These are phyloP conservation scores for Ophiostoma novo-ulmi DNA, from an alignment of 2,329 filamentous ascomycete genomes.

Conservation along the genomic window DNA sequence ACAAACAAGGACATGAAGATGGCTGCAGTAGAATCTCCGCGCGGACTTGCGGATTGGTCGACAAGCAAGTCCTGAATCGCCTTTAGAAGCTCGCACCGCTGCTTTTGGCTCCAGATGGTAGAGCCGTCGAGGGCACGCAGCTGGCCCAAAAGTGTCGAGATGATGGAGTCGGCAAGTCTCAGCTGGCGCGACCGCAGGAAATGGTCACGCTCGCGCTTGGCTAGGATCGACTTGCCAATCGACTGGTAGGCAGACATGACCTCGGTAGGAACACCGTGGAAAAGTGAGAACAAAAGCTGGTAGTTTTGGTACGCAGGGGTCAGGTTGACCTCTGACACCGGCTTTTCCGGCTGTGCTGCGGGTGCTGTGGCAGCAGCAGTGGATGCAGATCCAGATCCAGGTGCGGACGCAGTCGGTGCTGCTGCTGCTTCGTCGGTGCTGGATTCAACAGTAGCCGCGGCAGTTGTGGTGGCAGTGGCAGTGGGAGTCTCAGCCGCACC, in stretches of 20 bases:
- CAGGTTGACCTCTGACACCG: constrained; percentile 41
- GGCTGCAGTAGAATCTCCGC: constrained; percentile 37
- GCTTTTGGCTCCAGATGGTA: constrained; percentile 64
- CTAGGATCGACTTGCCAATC: constrained; percentile 74
- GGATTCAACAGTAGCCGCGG: background rate
- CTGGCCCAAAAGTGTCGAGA: constrained; percentile 63
- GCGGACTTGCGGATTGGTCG: constrained; percentile 54
- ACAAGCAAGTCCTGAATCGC: constrained; percentile 73
- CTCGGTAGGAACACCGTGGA: constrained; percentile 71
- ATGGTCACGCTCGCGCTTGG: constrained; percentile 65
- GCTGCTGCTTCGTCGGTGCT: background rate
- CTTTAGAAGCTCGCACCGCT: constrained; percentile 76
- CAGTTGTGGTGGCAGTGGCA: background rate
- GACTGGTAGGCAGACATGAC: constrained; percentile 83
- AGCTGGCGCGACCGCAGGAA: constrained; percentile 52
- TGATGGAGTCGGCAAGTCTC: constrained; percentile 60
- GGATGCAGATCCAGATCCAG: background rate
- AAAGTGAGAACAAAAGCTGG: constrained; percentile 66
- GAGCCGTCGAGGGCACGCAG: constrained; percentile 47
- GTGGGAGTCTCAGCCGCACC: background rate
- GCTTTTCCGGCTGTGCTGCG: constrained; percentile 34
- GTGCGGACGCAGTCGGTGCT: background rate
- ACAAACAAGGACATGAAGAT: constrained; percentile 72
- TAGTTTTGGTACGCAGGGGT: constrained; percentile 61
- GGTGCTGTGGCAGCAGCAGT: background rate